Conservation (phyloP, 2,329 filamentous ascomycete genomes). For the Exophiala dermatitidis region DNA sequence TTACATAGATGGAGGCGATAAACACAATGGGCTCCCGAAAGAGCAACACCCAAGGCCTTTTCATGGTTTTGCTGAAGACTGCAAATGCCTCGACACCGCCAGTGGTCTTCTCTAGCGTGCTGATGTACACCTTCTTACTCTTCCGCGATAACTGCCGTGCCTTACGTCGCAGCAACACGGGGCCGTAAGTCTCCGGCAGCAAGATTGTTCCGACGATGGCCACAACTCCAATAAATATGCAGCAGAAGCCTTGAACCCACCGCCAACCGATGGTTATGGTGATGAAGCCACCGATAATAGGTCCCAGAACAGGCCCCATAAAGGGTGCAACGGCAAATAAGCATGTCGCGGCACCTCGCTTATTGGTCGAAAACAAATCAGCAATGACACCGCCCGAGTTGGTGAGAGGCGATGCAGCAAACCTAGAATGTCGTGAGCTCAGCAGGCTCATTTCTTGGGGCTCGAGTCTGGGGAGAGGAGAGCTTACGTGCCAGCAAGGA, state of each 20-base stretch:
- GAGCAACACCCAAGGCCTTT: constrained; percentile 60
- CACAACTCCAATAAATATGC: constrained; percentile 55
- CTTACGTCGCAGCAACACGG: constrained; percentile 44
- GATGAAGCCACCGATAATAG: constrained; percentile 43
- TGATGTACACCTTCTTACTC: constrained; percentile 51
- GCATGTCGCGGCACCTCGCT: constrained; percentile 59
- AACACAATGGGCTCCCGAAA: constrained; percentile 64
- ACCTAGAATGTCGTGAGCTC: too few species aligned
- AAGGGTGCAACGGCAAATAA: constrained; percentile 46
- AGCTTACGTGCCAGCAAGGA: too few species aligned
- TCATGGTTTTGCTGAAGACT: constrained; percentile 50
- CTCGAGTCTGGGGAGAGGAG: too few species aligned
- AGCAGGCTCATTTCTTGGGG: too few species aligned
- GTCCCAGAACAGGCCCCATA: constrained; percentile 51
- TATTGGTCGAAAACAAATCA: constrained; percentile 55
- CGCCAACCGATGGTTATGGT: constrained; percentile 48
- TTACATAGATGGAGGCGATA: constrained; percentile 52
- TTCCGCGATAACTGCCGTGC: constrained; percentile 45
- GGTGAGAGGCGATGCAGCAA: constrained; percentile 50
- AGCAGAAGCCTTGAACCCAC: constrained; percentile 59
- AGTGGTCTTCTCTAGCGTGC: constrained; percentile 42
- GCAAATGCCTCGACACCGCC: constrained; percentile 31
- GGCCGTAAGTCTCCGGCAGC: constrained; percentile 55
- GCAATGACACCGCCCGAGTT: constrained; percentile 62
- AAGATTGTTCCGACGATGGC: constrained; percentile 47